Base-by-base conservation (phyloP, 2,329 filamentous ascomycete genomes). In the Colletotrichum sp. region DNA sequence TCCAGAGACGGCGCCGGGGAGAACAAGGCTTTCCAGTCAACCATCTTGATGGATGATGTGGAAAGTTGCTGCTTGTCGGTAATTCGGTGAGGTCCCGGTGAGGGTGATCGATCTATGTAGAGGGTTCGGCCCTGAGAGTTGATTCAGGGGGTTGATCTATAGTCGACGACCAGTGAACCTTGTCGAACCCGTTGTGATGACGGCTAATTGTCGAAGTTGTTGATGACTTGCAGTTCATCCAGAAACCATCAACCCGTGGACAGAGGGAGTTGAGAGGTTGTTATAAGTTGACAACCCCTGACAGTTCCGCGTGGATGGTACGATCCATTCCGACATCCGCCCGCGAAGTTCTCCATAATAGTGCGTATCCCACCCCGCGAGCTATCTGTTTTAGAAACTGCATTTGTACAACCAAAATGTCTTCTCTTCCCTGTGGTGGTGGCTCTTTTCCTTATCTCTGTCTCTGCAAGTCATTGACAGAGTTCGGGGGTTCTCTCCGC, bases 1-100 rank as follows among this genome's bases (percentile, higher is more conserved):
- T 83, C 81, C 24, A 83, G 76, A 36, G 81, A 82, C 79, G 81
- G 81, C 75, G 70, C 71, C 48, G 74, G 71, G 32, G 74, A 24
- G 65, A 76, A 71, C 48, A 74, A 24, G 12, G 59, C 64, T 56
- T 77, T 77, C 76, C 76, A 77, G 67, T 77, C 74, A 63, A 73
- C 74, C 76, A 77, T 77, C 8, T 48, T 73, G 30, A 26, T 43
- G n/a, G 26, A n/a, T n/a, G 62, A 24, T 24, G 5, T 6, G 56
- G 36, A 24, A 18, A 16, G 16, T 30, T 30, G 69, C n/a, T 32
- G 18, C 26, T 14, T 55, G 56, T 30, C 14, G 5, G 3, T 2
- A 32, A 12, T 34, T 71, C 62, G 68, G 62, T 71, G 72, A 74
- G 48, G 59, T 16, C 28, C 56, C 52, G 36, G 66, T 64, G 66